These are phyloP conservation scores for Chrysanthemum makinoi DNA, from an alignment of 129 eudicot species.

Conservation along the genomic window DNA sequence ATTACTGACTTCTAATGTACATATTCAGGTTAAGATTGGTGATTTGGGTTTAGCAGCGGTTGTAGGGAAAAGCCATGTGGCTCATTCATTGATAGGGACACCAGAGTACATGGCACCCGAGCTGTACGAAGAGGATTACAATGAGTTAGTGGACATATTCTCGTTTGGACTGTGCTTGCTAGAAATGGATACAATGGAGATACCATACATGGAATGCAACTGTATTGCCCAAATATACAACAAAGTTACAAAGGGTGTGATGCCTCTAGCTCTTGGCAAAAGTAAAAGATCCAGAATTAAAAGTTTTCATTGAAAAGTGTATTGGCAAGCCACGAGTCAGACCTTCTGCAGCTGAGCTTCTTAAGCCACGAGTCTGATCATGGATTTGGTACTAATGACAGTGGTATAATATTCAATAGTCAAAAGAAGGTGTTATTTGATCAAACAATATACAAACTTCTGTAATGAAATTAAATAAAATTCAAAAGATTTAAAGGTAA, in stretches of 20 bases:
- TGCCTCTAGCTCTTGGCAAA: conserved; percentile 60
- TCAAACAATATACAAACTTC: no score
- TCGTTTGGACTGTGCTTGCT: conserved; percentile 83
- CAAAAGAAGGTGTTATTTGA: no score
- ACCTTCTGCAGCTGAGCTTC: conserved; percentile 70
- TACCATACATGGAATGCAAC: conserved; percentile 72
- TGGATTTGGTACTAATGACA: no score
- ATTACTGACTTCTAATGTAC: not conserved
- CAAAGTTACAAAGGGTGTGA: conserved; percentile 64
- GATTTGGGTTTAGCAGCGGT: conserved; percentile 71
- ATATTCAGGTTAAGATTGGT: conserved; percentile 66
- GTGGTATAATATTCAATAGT: no score
- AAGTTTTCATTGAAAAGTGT: conserved; percentile 63
- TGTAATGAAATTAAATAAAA: no score
- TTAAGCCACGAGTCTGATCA: conserved; percentile 33
- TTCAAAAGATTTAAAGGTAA: no score
- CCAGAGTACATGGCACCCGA: conserved; percentile 90
- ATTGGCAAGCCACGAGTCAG: conserved; percentile 53
- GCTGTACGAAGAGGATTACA: conserved; percentile 75
- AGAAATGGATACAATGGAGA: conserved; percentile 76
- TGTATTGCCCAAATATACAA: conserved; percentile 66
- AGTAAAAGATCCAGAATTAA: conserved; percentile 53
- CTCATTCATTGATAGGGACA: conserved; percentile 71
- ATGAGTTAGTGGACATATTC: conserved; percentile 67
- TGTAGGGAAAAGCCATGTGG: conserved; percentile 70